Conservation (phyloP, 352 stramenopile genomes). For the Phytophthora vignae region DNA sequence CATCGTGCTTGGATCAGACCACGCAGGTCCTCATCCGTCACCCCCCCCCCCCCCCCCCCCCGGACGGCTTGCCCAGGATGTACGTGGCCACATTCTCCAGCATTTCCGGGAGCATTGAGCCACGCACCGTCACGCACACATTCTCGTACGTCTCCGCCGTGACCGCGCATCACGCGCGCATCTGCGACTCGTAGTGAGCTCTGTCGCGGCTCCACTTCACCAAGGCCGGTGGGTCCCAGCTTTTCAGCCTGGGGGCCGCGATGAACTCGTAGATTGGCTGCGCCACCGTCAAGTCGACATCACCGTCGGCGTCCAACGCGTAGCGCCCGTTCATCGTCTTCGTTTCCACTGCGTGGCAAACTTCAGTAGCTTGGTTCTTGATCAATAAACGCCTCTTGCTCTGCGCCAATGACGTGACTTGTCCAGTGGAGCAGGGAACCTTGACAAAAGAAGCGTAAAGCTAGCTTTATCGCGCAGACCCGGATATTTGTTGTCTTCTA, state of each 20-base stretch:
- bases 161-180: conserved; percentile 11
- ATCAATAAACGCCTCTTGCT: conserved; percentile 7
- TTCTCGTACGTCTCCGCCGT: conserved; percentile 18
- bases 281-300: conserved; percentile 26
- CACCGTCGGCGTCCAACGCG: conserved; percentile 17
- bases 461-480: conserved; percentile 10
- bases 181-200: conserved; percentile 17
- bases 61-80: conserved; percentile 1
- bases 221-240: conserved; percentile 17
- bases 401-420: not conserved
- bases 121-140: conserved; percentile 13
- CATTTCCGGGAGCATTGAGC: conserved; percentile 8
- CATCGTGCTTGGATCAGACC: conserved; percentile 4
- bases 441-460: conserved; percentile 18
- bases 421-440: conserved; percentile 1
- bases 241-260: conserved; percentile 11
- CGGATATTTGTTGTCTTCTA: conserved; percentile 7
- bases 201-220: conserved; percentile 20
- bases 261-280: conserved; percentile 36
- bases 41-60: too few species aligned
- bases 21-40: conserved; percentile 20
- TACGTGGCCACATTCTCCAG: conserved; percentile 14
- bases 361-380: conserved; percentile 8
- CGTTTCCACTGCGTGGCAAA: not conserved
- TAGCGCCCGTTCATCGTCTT: not conserved